These are phyloP conservation scores for Zygosaccharomyces kombuchaensis DNA, from an alignment of 805 yeast species.

Conservation along the genomic window DNA sequence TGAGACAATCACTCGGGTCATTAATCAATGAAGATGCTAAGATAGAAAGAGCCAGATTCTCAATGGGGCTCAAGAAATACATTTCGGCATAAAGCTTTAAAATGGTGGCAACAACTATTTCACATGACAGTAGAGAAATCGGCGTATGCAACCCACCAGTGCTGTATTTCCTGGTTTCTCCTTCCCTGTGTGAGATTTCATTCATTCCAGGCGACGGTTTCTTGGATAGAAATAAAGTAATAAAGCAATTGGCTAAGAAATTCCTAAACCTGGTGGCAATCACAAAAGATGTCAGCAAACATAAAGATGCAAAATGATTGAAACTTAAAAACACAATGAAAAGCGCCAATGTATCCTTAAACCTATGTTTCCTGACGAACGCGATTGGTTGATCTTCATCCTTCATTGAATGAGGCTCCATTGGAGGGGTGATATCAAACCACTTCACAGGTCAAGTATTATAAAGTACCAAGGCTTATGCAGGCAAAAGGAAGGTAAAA, in stretches of 20 bases:
- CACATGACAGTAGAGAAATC: constrained; percentile 11
- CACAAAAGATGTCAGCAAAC: constrained; percentile 25
- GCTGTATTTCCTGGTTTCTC: neutral
- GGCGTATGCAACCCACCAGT: neutral
- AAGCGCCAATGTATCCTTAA: constrained; percentile 32
- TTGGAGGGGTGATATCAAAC: constrained; percentile 3
- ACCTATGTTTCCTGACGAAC: constrained; percentile 26
- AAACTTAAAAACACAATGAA: constrained; percentile 32
- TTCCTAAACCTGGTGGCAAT: constrained; percentile 27
- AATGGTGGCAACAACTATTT: constrained; percentile 20
- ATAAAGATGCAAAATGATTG: constrained; percentile 27
- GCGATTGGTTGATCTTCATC: constrained; percentile 19
- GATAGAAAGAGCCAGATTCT: constrained; percentile 29
- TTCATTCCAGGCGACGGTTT: constrained; percentile 23
- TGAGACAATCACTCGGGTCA: constrained; percentile 28
- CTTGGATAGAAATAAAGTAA: constrained; percentile 28
- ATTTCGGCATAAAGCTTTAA: constrained; percentile 20
- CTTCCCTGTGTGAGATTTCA: constrained; percentile 16
- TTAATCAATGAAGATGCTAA: constrained; percentile 35
- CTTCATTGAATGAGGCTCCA: constrained; percentile 4
- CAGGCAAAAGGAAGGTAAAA: neutral
- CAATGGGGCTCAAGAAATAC: constrained; percentile 24
- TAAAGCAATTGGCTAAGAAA: constrained; percentile 28
- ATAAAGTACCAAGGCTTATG: no score
- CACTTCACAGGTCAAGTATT: constrained; percentile 2